Evolutionary conservation across 2,329 filamentous ascomycete species (phyloP), one percentile per base, ranked within the genome.

Genomic region (Raffaelea albimanens): DNA sequence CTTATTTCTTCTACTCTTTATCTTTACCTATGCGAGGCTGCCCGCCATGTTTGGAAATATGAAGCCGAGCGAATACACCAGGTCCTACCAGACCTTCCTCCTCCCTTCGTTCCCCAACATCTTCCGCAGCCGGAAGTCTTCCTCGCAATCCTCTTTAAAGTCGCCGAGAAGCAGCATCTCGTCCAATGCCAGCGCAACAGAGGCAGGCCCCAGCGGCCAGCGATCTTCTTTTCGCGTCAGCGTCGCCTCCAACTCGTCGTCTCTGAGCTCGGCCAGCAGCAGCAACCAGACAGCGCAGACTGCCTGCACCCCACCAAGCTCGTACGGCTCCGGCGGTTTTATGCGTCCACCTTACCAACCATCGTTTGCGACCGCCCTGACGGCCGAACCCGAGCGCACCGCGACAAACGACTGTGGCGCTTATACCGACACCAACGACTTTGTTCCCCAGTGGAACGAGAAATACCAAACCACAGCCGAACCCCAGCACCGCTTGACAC

Each of bases 401-500:
- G 25, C 25, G 25, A 13, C 25, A n/a, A n/a, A n/a, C n/a, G n/a
- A n/a, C n/a, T n/a, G n/a, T n/a, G n/a, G n/a, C n/a, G n/a, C n/a
- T n/a, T n/a, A n/a, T n/a, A n/a, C n/a, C n/a, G n/a, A n/a, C n/a
- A n/a, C n/a, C n/a, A n/a, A n/a, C n/a, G 25, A 29, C 7, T 29
- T 29, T 29, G 25, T 29, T 29, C 7, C 25, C 13, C 40, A 5
- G 16, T 42, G 16, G 21, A 9, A 21, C 11, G 13, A 16, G 9
- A 10, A 21, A 21, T 16, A 16, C 21, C 5, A 3, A n/a, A 22
- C n/a, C 40, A 8, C 11, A 21, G 13, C 21, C 31, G n/a, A n/a
- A 34, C 34, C 21, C 33, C 45, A 52, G 39, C 40, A 51, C 16
- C 61, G 60, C 33, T 62, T 80, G 7, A 56, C 64, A 18, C 70